Evolutionary conservation across 768 basidiomycete genomes (phyloP), one percentile per base, ranked within the genome.

Genomic region (Auricularia cornea): DNA sequence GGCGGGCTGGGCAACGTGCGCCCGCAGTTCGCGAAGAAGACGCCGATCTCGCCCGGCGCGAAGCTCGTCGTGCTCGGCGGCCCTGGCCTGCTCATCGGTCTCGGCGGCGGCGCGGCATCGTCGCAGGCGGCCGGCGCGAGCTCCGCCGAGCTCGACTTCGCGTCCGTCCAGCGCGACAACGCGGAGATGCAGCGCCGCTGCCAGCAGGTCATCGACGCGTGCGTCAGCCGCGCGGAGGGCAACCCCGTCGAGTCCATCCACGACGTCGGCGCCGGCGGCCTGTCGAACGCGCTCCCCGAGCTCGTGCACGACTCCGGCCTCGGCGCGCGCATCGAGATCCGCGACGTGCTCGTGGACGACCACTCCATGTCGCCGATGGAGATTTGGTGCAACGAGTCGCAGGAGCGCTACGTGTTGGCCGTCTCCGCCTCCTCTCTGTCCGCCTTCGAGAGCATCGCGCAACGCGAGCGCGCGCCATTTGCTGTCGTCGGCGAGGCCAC

Each of bases 321-420:
- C 4, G 97, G 97, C 8, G 97, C 92, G 1, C 80, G 72, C 3
- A 94, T 98, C 70, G 97, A 99, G 77, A 95, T 99, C 68, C 81
- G 96, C 26, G 91, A 98, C 69, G 87, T 99, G 6, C 81, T 92
- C 29, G 86, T 97, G 44, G 96, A 93, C 31, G 97, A 98, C 72
- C 81, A 83, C 28, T 89, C 90, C 41, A 92, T 99, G 92, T 94
- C 92, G 3, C 97, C 97, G 0, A 98, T 99, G 96, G 96, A 98
- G 77, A 98, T 98, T 59, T 99, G 97, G 97, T 98, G 97, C 72
- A 99, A 99, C 75, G 97, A 99, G 76, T 90, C 88, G 67, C 97
- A 98, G 78, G 97, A 98, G 70, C 87, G 97, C 41, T 99, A 98
- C 72, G 97, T 98, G 31, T 82, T 98, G 32, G 97, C 97, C 10